Evolutionary conservation across 2,329 filamentous ascomycete species (phyloP), one percentile per base, ranked within the genome.

Genomic region (Penicillium sclerotiorum): DNA sequence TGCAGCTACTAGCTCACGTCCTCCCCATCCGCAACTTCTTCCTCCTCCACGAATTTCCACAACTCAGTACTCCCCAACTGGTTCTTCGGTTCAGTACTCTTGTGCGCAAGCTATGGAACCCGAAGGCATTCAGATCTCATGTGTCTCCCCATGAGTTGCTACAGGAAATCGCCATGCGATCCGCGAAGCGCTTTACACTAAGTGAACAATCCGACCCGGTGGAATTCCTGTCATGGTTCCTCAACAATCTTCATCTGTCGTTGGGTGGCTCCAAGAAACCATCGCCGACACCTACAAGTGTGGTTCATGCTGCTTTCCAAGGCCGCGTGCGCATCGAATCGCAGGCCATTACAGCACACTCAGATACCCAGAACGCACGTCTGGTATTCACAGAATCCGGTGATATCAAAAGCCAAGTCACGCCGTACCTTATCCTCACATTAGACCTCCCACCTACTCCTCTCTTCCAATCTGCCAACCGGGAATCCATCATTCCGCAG

Each of bases 91-190:
- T 93, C 66, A 89, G 88, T 60, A 94, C 91, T 46, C 80, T 99
- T 17, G 85, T 97, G 52, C 88, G 94, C 68, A 99, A 99, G 75
- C 90, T 99, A 59, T 99, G 94, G 94, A 99, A 99, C 69, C 88
- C 92, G 2, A 87, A 89, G 60, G 93, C 94, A 8, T 99, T 99
- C 80, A 95, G 95, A 72, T 87, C 88, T 4, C 94, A 99, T 71
- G 94, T 99, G 45, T 97, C 93, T 8, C 94, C 94, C 0, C 94
- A 99, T 77, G 94, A 99, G 73, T 82, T 99, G 23, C 85, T 99
- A 1, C 94, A 99, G 73, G 93, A 97, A 69, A 89, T 99, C 56
- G 89, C 92, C 1, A 78, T 96, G 35, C 86, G 86, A 41, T 96
- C 92, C 25, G 92, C 87, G 60, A 96, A 96, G 73, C 90, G 89